Evolutionary conservation across 148 eudicot genomes (phyloP), one percentile per base, ranked within the genome.

Genomic region (Nepenthes gracilis): DNA sequence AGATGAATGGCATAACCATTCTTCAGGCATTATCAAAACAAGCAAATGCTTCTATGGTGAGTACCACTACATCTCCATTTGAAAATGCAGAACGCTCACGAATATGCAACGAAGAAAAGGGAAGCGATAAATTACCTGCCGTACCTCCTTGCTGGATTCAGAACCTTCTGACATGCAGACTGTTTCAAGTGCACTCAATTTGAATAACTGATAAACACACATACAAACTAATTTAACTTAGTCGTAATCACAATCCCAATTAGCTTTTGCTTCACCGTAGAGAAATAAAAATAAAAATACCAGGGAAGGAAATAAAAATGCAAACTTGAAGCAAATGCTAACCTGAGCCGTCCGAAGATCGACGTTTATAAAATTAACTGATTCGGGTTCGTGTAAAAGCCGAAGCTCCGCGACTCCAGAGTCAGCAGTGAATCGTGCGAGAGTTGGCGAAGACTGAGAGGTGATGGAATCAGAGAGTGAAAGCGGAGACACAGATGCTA

Each of bases 61-160:
- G 8, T 4, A 40, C 45, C 45, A 40, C 45, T 40, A 40, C 45
- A 40, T 3, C 1, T 8, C 45, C 45, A 40, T 8, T 40, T 40
- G 45, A 40, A 40, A 23, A 23, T 23, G 23, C 23, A 23, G 23
- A 23, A 23, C 23, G 23, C 23, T 23, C 23, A 40, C 4, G 8
- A 3, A 40, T 40, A 40, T 3, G 8, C 45, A 8, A 4, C 1
- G 6, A 40, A 40, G 45, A 8, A 40, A 40, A 40, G 45, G 36
- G 52, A 14, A 59, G 7, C 14, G 5, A 57, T 33, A 50, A 43
- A 69, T 23, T 32, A 62, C 36, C 4, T 55, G 6, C 1, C 70
- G 52, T 81, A 88, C 96, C 96, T 89, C 87, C 54, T 71, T 64
- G 60, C 58, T 59, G 47, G 59, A 50, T 64, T 72, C 82, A 35